Base-by-base conservation (phyloP, 139 green algal species). In the Chlorella vulgaris region DNA sequence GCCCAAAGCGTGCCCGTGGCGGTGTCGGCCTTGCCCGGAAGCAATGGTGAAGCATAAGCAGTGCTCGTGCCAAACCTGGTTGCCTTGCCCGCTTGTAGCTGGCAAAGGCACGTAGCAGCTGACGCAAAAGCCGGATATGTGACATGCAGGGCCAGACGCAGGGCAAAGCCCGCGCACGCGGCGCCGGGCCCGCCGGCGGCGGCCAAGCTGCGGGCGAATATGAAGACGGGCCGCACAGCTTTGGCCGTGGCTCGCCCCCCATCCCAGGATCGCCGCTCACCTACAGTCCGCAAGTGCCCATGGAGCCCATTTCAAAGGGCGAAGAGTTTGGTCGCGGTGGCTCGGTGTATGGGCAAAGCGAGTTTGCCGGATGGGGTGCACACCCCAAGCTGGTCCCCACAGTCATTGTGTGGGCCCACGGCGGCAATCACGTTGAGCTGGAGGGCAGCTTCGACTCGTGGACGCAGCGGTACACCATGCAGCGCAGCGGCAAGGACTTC, bases 371-470 rank as follows among this genome's bases (percentile, higher is more conserved):
- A 19, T 79, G 73, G 73, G 73, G 53, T n/a, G 90, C 88, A 22
- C 91, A 94, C 76, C 91, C 92, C 13, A 97, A 94, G 80, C 88
- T 96, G 22, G 87, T 98, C 7, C 94, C 94, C 1, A 95, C 94
- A 0, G 93, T 96, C 7, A 92, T 98, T 33, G 81, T 93, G 31
- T 98, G 93, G 94, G 93, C 83, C 33, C 93, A 97, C 81, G 96
- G 96, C 2, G 97, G 96, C 0, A 93, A 86, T 62, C 71, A 92
- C 63, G 95, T 99, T 6, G 93, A 95, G 58, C 91, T 99, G 29
- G 95, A 99, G 75, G 96, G 96, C 2, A 97, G 92, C 4, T 99
- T 96, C 86, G 97, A 99, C 85, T 97, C 97, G 83, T 99, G 97
- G 97, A 94, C 89, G 4, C 95, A 79, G 73, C 76, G 76, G 7